phyloP scores from a whole-genome alignment of 164 flowering plant genomes.

The Vitis rotundifolia region DNA sequence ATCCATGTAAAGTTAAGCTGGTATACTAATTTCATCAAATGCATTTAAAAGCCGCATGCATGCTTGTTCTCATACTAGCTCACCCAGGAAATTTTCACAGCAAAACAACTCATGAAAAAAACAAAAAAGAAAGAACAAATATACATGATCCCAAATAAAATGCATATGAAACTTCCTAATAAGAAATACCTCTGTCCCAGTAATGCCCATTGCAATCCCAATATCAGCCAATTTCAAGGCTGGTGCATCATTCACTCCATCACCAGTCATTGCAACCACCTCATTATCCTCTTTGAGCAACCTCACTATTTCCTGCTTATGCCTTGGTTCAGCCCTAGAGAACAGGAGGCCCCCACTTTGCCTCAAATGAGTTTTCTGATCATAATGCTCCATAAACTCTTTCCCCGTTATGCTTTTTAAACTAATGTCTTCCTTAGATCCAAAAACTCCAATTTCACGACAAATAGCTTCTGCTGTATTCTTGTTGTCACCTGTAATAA shows the following conservation, averaged over 20 bases:
- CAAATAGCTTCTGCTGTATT: constrained; percentile 83
- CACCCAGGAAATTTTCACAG: too few relatives aligned
- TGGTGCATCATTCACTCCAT: constrained; percentile 94
- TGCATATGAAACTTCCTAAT: too few relatives aligned
- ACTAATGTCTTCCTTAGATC: constrained; percentile 47
- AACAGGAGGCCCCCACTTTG: constrained; percentile 57
- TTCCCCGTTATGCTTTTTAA: constrained; percentile 64
- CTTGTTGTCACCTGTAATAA: constrained; percentile 67
- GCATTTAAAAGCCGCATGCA: too few relatives aligned
- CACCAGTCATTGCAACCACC: constrained; percentile 96
- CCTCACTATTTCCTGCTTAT: constrained; percentile 82
- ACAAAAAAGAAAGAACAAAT: too few relatives aligned
- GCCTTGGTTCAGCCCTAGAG: constrained; percentile 85
- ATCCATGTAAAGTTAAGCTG: too few relatives aligned
- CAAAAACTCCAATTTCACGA: constrained; percentile 75
- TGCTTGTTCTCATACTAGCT: too few relatives aligned
- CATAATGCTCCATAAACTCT: constrained; percentile 53
- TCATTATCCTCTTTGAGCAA: constrained; percentile 86
- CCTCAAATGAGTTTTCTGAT: constrained; percentile 37
- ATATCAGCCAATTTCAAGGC: constrained; percentile 94
- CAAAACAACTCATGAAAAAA: too few relatives aligned
- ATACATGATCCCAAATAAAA: too few relatives aligned
- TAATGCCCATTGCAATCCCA: constrained; percentile 97
- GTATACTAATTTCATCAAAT: too few relatives aligned
- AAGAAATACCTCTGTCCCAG: constrained; percentile 88